Conservation (phyloP, 106 monocot genomes). For the Dendrobium catenatum region DNA sequence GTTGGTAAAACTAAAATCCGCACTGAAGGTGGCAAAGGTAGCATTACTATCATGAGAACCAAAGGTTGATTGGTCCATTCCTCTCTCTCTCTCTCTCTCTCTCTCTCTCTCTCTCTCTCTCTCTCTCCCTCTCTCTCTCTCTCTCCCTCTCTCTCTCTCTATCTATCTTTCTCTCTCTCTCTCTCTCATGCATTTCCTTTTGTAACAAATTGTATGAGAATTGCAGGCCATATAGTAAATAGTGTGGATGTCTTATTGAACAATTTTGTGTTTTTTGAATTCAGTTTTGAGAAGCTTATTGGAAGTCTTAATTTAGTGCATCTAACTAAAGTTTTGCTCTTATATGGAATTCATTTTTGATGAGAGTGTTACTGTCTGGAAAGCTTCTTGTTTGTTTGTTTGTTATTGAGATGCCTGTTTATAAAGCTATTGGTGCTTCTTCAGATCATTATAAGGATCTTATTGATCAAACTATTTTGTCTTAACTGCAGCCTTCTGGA, state of each 20-base stretch:
- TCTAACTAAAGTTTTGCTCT: too few relatives aligned
- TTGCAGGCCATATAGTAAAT: neutral
- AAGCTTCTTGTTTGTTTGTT: too few relatives aligned
- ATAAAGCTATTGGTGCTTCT: too few relatives aligned
- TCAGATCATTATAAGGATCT: too few relatives aligned
- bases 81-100: neutral
- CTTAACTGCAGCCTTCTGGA: too few relatives aligned
- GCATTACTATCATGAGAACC: conserved; percentile 79
- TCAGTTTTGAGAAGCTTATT: too few relatives aligned
- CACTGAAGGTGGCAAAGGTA: conserved; percentile 71
- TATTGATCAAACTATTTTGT: too few relatives aligned
- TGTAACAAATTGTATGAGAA: neutral
- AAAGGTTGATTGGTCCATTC: conserved; percentile 41
- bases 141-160: neutral
- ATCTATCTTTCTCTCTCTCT: neutral
- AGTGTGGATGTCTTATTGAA: neutral
- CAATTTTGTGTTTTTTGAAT: neutral
- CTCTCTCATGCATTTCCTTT: neutral
- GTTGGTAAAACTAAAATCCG: conserved; percentile 64
- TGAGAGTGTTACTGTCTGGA: too few relatives aligned
- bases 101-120: neutral
- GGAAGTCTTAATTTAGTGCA: too few relatives aligned
- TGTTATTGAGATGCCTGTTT: too few relatives aligned
- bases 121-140: too few relatives aligned
- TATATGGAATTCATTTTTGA: too few relatives aligned